Percentiles rank a stretch among this genome's conserved stretches.
These are phyloP conservation scores for Botrytis medusae DNA, from an alignment of 2,329 filamentous ascomycete genomes.

Conservation along the genomic window DNA sequence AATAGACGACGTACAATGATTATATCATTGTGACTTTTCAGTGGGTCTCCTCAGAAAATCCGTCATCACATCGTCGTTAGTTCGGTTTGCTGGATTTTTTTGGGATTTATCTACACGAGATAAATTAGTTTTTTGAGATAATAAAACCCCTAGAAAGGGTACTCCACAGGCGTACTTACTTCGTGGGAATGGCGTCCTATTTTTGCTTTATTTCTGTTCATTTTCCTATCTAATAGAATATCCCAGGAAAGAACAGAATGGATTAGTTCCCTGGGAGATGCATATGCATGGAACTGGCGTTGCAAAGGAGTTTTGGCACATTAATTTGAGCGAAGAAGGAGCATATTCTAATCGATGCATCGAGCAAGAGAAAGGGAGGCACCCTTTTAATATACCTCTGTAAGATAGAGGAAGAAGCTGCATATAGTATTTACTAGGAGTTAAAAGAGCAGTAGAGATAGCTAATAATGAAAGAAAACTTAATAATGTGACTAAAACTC, in stretches of 20 bases:
- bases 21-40: neutral
- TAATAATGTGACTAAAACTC: neutral
- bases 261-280: conserved; percentile 8
- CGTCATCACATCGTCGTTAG: neutral
- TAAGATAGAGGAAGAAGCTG: conserved; percentile 18
- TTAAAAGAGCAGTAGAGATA: conserved; percentile 17
- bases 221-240: conserved; percentile 18
- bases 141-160: conserved; percentile 8
- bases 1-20: conserved; percentile 22
- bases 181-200: conserved; percentile 13
- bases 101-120: neutral
- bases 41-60: neutral
- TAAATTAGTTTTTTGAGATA: neutral
- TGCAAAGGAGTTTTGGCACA: conserved; percentile 8
- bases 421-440: conserved; percentile 8
- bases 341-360: conserved; percentile 9
- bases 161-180: neutral
- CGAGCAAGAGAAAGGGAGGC: conserved; percentile 4
- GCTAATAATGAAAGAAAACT: neutral
- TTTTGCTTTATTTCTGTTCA: conserved; percentile 1
- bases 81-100: neutral
- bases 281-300: conserved; percentile 15
- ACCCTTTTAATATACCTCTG: conserved; percentile 17
- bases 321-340: conserved; percentile 17
- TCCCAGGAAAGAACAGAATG: conserved; percentile 11